Percentiles rank a stretch among this genome's conserved stretches.
These are phyloP conservation scores for Hyphopichia homilentoma DNA, from an alignment of 805 yeast species.

Conservation along the genomic window DNA sequence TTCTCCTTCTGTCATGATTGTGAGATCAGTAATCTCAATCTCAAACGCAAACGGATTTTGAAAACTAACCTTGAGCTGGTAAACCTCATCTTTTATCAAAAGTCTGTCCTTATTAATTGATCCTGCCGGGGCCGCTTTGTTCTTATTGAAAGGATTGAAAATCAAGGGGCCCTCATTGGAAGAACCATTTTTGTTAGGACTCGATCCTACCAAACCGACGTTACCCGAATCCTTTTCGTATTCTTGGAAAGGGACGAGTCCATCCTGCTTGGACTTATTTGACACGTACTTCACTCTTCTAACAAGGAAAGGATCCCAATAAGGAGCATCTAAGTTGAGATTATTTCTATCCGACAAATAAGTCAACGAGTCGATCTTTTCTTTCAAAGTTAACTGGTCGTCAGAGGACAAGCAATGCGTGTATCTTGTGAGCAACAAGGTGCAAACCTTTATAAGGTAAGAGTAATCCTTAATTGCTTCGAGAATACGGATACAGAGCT, in stretches of 20 bases:
- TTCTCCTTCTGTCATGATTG: constrained; percentile 30
- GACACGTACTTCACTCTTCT: constrained; percentile 42
- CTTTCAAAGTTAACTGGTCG: constrained; percentile 52
- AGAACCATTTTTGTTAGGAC: constrained; percentile 11
- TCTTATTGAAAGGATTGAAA: constrained; percentile 50
- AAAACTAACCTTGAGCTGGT: constrained; percentile 52
- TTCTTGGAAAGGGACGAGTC: constrained; percentile 40
- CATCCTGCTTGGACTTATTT: constrained; percentile 22
- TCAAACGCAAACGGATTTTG: constrained; percentile 83
- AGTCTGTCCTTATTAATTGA: constrained; percentile 48
- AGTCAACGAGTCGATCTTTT: constrained; percentile 22
- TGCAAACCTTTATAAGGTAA: constrained; percentile 40
- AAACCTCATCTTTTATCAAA: constrained; percentile 46
- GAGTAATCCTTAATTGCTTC: constrained; percentile 46
- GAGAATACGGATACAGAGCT: constrained; percentile 50
- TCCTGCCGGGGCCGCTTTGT: constrained; percentile 1
- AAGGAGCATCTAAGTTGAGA: constrained; percentile 30
- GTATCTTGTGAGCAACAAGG: constrained; percentile 54
- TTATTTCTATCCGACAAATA: constrained; percentile 18
- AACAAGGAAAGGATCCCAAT: constrained; percentile 74
- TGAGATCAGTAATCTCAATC: constrained; percentile 51
- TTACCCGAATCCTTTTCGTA: constrained; percentile 12
- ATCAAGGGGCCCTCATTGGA: constrained; percentile 15
- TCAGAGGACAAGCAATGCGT: constrained; percentile 48
- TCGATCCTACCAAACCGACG: constrained; percentile 8